phyloP scores from a whole-genome alignment of 2,329 filamentous ascomycete species.

The Paraphaeosphaeria sporulosa region DNA sequence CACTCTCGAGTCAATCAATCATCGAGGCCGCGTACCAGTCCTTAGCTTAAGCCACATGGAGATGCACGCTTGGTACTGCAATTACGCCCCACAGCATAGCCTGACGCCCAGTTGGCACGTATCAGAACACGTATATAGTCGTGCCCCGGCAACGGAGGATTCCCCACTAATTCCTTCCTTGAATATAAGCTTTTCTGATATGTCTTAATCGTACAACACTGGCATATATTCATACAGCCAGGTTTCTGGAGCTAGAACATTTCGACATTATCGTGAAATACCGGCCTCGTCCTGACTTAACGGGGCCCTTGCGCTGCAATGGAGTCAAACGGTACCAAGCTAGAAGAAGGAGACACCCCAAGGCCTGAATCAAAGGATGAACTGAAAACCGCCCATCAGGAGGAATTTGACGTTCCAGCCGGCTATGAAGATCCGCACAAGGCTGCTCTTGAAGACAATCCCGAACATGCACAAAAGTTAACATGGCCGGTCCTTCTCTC shows the following conservation, averaged over 20 bases:
- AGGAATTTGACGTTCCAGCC: conserved; percentile 9
- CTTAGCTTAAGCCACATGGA: not conserved
- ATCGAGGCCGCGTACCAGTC: too few relatives aligned
- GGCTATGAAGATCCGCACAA: conserved; percentile 25
- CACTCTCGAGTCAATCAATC: not conserved
- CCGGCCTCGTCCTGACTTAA: not conserved
- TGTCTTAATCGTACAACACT: too few relatives aligned
- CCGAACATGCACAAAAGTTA: conserved; percentile 20
- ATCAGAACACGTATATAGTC: not conserved
- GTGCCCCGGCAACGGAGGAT: not conserved
- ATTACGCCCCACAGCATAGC: conserved; percentile 1
- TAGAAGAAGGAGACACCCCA: conserved; percentile 6
- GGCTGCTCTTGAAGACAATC: conserved; percentile 27
- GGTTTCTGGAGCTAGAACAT: too few relatives aligned
- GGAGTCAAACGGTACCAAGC: not conserved
- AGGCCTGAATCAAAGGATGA: conserved; percentile 6
- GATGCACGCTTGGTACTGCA: not conserved
- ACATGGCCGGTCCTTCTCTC: conserved; percentile 24
- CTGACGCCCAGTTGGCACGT: not conserved
- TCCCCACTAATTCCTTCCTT: not conserved
- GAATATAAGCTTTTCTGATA: not conserved
- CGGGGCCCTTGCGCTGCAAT: not conserved
- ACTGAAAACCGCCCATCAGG: conserved; percentile 1
- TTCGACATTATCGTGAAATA: not conserved
- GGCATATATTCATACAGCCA: too few relatives aligned